Base-by-base conservation (phyloP, 164 flowering plant genomes). In the Saururus chinensis region DNA sequence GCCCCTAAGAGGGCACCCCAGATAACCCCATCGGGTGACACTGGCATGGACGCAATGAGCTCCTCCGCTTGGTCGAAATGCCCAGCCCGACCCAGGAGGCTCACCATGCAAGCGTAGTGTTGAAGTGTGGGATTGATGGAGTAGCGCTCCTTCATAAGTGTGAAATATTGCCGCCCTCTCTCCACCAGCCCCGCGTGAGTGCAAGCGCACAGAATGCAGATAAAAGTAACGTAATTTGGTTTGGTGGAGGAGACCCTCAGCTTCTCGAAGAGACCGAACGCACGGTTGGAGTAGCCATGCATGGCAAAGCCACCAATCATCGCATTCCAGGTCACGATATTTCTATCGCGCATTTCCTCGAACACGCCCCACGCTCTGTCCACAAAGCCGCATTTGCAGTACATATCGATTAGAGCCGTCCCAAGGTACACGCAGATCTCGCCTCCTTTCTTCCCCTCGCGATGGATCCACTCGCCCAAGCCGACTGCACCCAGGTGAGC, bases 341-440 rank as follows among this genome's bases (percentile, higher is more conserved):
- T 69, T 56, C 42, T 60, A 9, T 41, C 8, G 64, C 56, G 12
- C 63, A 68, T 72, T 14, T 45, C 14, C 20, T 57, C 56, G 40
- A 68, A 68, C 56, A 64, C 60, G 49, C 53, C 51, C 13, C 69
- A 26, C 13, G 76, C 73, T 20, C 21, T 65, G 40, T 60, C 67
- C 20, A 69, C 60, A 58, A 54, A 65, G 14, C 76, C 76, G 40
- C 73, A 73, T 51, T 66, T 73, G n/a, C 67, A 54, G 60, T 72
- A 72, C 73, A 73, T 73, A 52, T 73, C 73, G 19, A 73, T 30
- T 45, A 69, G 61, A 19, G 65, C 73, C 66, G 59, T 69, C 41
- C 49, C 64, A 45, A 45, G 49, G 49, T 51, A 69, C 24, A 41
- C 59, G 59, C 0, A 63, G n/a, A 66, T 73, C 73, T 16, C 56